Evolutionary conservation across 768 basidiomycete genomes (phyloP), one percentile per base, ranked within the genome.

Genomic region (Boletus eberwhitei): DNA sequence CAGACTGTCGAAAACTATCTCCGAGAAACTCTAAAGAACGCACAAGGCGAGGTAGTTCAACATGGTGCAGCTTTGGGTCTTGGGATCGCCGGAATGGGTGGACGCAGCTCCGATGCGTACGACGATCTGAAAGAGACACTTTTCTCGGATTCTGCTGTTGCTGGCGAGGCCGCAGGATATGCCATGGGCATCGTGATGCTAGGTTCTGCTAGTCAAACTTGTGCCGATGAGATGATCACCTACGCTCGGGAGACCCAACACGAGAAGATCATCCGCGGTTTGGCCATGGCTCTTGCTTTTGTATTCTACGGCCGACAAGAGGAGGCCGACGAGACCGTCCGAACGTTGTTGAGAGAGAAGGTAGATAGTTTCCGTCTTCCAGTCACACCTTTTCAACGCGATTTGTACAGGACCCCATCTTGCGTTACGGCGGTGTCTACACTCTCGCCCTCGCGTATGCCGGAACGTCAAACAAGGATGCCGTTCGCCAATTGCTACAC

Each of bases 141-240:
- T 29, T 99, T 92, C 79, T 87, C 80, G 60, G 97, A 99, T 73
- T 94, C 92, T 11, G 97, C 97, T 34, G 85, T 98, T 34, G 93
- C 94, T 9, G 95, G 97, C 14, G 97, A 98, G 74, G 95, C 90
- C 6, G 84, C 93, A 38, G 97, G 97, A 14, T 98, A 92, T 71
- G 90, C 95, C 2, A 98, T 99, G 95, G 97, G 97, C 32, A 78
- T 99, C 50, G 84, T 98, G 66, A 98, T 98, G 95, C 81, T 99
- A 7, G 97, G 94, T n/a, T 94, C 93, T 3, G 94, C 85, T 16
- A 86, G 85, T 40, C 76, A 79, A 29, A 86, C 83, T 36, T 84
- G 85, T 50, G 84, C 93, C 35, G 87, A 90, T 29, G 97, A 99
- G 74, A 98, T 98, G 96, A 76, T 98, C 53, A 83, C 87, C 49